Conservation (phyloP, 192 early-diverging fungal species). For the Mortierella antarctica region DNA sequence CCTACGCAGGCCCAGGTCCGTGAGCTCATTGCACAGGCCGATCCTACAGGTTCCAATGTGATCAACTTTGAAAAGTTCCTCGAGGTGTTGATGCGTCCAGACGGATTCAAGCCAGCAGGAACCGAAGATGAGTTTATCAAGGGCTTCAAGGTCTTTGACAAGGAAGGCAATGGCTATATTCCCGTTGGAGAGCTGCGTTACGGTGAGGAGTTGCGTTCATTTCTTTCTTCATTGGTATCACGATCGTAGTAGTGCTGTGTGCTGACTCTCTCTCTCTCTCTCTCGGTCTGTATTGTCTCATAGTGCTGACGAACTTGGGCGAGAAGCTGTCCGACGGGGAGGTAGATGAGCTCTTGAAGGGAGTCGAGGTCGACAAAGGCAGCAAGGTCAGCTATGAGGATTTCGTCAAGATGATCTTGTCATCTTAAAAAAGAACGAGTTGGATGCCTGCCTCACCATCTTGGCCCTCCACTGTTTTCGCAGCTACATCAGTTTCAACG, state of each 20-base stretch:
- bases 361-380: conserved; percentile 77
- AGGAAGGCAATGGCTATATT: conserved; percentile 81
- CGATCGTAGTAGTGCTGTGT: background rate
- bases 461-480: no score
- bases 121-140: conserved; percentile 84
- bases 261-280: background rate
- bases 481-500: no score
- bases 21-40: conserved; percentile 64
- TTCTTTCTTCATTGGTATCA: background rate
- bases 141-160: conserved; percentile 91
- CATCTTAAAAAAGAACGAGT: no score
- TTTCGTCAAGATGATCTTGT: conserved; percentile 44
- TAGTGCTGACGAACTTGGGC: conserved; percentile 84
- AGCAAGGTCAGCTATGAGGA: conserved; percentile 85
- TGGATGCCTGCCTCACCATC: no score
- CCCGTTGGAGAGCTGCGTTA: conserved; percentile 82
- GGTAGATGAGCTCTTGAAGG: conserved; percentile 85
- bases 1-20: conserved; percentile 81
- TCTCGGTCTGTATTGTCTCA: background rate
- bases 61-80: conserved; percentile 79
- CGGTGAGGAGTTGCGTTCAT: conserved; percentile 51
- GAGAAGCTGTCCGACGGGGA: conserved; percentile 82
- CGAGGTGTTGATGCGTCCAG: conserved; percentile 75
- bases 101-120: conserved; percentile 76
- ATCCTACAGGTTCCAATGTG: conserved; percentile 40